Percentiles rank a stretch among this genome's conserved stretches.
phyloP scores from a whole-genome alignment of 108 stramenopile species.

The Mayamaea pseudoterrestris region DNA sequence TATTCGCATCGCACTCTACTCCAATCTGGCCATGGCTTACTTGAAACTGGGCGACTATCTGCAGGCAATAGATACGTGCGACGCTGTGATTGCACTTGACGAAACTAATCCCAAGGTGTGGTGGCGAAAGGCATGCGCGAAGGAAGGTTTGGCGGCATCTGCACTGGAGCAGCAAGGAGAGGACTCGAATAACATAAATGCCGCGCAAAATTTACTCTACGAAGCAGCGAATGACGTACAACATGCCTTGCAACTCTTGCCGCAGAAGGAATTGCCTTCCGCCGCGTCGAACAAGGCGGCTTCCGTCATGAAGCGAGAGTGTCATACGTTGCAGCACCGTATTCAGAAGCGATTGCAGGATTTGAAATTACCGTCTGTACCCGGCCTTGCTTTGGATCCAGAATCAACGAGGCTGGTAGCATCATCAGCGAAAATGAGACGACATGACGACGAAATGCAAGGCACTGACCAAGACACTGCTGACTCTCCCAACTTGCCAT shows the following conservation, averaged over 20 bases:
- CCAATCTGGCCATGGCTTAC: constrained; percentile 22
- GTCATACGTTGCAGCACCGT: too few relatives aligned
- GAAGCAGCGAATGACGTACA: neutral
- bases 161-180: constrained; percentile 17
- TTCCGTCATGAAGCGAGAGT: too few relatives aligned
- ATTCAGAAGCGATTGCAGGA: too few relatives aligned
- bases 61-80: constrained; percentile 5
- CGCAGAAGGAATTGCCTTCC: too few relatives aligned
- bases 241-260: neutral
- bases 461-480: neutral
- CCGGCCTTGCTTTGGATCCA: too few relatives aligned
- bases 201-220: neutral
- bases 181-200: constrained; percentile 1
- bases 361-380: too few relatives aligned
- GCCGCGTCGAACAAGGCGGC: too few relatives aligned
- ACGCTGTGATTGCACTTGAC: constrained; percentile 13
- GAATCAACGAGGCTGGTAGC: too few relatives aligned
- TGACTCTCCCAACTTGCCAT: neutral
- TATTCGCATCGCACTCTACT: constrained; percentile 14
- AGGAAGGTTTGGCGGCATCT: constrained; percentile 18
- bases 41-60: constrained; percentile 16
- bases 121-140: neutral
- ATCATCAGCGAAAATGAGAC: too few relatives aligned
- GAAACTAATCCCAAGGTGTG: constrained; percentile 1
- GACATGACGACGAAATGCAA: neutral